Evolutionary conservation across 495 filamentous ascomycete species (phyloP), one percentile per base, ranked within the genome.

Genomic region (Evansstolkia leycettana): DNA sequence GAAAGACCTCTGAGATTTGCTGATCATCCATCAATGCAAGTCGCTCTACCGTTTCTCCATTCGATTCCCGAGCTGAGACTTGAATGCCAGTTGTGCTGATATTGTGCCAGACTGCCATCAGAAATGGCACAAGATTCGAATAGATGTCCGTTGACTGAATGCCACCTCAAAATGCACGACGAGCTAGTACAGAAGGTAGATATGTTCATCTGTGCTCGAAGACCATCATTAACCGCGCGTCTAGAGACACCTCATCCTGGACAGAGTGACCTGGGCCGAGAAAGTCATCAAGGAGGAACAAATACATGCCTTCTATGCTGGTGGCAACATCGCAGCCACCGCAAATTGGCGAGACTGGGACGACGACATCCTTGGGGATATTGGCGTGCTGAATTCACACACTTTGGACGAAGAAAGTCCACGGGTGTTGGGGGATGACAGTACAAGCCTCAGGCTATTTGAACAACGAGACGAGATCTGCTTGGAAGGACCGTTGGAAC

Each of bases 401-500:
- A 3, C 31, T 16, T 15, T 11, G n/a, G 6, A 7, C 8, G 13
- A 12, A 31, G 28, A 10, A 18, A 34, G 32, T 13, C 17, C 5
- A 11, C 33, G 5, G 5, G 14, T 12, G 17, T 36, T n/a, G n/a
- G n/a, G n/a, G n/a, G n/a, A n/a, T n/a, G n/a, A n/a, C 26, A 23
- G 27, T 31, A 7, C 26, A 28, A 27, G 19, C 17, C 34, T 43
- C 12, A 46, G 44, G 36, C 32, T 48, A 7, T 46, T 45, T 14
- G 38, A 47, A 18, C 26, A 41, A 7, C 31, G 25, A 5, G 32
- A 17, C 6, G 36, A 16, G n/a, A 28, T 33, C 8, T 42, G 17
- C 20, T 36, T 39, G 1, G 47, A 39, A 12, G 40, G 34, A 2
- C 51, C 51, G 4, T 36, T 55, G 3, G 48, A 55, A 24, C 42